phyloP scores from a whole-genome alignment of 371 early-diverging fungal genomes.

The Enterospora canceri region DNA sequence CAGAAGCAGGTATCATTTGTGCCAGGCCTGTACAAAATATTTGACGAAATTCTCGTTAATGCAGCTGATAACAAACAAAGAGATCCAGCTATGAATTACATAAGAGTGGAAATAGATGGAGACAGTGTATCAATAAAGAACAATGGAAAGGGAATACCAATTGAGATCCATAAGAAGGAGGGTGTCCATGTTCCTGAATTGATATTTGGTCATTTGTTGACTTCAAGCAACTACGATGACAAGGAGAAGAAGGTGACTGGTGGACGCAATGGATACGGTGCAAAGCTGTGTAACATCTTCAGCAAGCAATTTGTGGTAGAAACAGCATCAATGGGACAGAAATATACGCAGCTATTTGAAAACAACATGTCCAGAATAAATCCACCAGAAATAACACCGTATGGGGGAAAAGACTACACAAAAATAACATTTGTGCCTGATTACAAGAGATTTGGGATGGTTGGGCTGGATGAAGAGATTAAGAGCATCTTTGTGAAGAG shows the following conservation, averaged over 20 bases:
- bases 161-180: constrained; percentile 81
- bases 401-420: constrained; percentile 53
- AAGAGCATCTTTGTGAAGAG: constrained; percentile 77
- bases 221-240: constrained; percentile 95
- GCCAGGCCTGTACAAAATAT: constrained; percentile 96
- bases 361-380: constrained; percentile 52
- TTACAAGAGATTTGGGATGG: constrained; percentile 76
- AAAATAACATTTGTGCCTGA: constrained; percentile 88
- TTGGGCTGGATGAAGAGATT: constrained; percentile 68
- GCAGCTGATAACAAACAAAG: constrained; percentile 67
- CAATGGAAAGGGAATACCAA: constrained; percentile 90
- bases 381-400: constrained; percentile 39
- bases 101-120: constrained; percentile 76
- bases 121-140: constrained; percentile 78
- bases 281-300: constrained; percentile 96
- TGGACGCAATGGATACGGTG: constrained; percentile 97
- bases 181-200: constrained; percentile 90
- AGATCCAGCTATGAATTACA: constrained; percentile 73
- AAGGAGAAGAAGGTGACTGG: constrained; percentile 90
- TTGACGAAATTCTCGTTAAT: constrained; percentile 97
- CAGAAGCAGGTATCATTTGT: constrained; percentile 67
- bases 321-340: constrained; percentile 62
- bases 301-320: constrained; percentile 85
- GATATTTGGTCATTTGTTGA: constrained; percentile 94
- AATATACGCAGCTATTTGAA: constrained; percentile 61